Evolutionary conservation across 1,139 yeast species (phyloP).

Genomic region (Protomyces gravidus): DNA sequence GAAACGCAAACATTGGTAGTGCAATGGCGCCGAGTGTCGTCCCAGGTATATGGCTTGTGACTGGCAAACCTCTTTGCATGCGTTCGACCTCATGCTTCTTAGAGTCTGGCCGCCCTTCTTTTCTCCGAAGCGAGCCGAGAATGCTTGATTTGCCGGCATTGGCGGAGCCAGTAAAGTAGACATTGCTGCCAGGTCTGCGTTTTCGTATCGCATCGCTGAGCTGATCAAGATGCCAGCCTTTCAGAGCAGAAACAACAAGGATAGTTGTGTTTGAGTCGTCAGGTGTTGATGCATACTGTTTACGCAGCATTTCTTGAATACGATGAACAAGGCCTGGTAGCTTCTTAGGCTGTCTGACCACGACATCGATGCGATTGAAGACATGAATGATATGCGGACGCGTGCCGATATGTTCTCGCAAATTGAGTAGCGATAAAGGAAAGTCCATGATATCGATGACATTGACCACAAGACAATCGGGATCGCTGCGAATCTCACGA

Average conservation of each 20-base stretch:
- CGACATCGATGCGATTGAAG: constrained; percentile 19
- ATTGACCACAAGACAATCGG: constrained; percentile 19
- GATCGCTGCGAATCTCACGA: constrained; percentile 14
- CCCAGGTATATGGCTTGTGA: constrained; percentile 17
- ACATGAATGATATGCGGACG: constrained; percentile 21
- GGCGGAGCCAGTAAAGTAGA: constrained; percentile 18
- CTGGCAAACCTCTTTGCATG: neutral
- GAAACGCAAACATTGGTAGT: constrained; percentile 2
- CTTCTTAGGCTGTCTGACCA: constrained; percentile 5
- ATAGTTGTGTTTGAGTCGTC: constrained; percentile 1
- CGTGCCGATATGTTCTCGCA: constrained; percentile 17
- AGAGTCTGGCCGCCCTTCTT: neutral
- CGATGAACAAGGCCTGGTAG: neutral
- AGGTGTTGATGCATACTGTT: neutral
- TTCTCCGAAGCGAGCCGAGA: constrained; percentile 2
- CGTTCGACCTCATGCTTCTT: neutral
- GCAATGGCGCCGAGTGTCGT: constrained; percentile 24
- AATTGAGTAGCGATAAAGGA: constrained; percentile 14
- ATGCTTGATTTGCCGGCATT: constrained; percentile 26
- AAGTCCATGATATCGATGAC: constrained; percentile 23
- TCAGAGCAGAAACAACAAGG: constrained; percentile 11
- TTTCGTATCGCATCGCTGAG: constrained; percentile 10
- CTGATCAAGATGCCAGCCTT: constrained; percentile 19
- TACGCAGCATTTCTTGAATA: neutral
- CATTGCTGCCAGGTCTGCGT: constrained; percentile 16